Conservation (phyloP, 2,329 filamentous ascomycete genomes). For the Stagonosporopsis tanaceti region DNA sequence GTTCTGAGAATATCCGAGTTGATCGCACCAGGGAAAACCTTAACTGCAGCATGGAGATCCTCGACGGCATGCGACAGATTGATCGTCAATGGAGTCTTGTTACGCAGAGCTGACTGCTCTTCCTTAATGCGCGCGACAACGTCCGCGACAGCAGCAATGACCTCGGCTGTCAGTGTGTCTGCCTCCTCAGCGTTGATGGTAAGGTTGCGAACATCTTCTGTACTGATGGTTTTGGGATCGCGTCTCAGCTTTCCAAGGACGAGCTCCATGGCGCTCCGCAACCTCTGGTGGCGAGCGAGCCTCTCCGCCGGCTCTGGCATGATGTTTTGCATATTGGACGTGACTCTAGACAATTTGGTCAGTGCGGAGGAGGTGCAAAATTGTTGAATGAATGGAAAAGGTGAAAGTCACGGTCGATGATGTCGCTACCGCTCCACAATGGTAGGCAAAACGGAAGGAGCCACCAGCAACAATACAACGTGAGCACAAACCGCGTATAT, state of each 20-base stretch:
- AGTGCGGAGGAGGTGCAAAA: not conserved
- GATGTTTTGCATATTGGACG: not conserved
- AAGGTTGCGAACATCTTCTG: constrained; percentile 42
- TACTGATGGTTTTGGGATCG: constrained; percentile 38
- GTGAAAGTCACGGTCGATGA: not conserved
- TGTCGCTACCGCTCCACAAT: not conserved
- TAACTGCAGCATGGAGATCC: constrained; percentile 39
- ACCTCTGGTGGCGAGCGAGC: constrained; percentile 9
- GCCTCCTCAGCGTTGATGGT: constrained; percentile 34
- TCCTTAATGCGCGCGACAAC: constrained; percentile 22
- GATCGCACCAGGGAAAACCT: constrained; percentile 33
- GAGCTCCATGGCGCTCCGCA: constrained; percentile 17
- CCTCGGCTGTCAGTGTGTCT: constrained; percentile 33
- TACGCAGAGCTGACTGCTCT: constrained; percentile 23
- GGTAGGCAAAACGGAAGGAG: constrained; percentile 5
- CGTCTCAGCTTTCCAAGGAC: constrained; percentile 33
- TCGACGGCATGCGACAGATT: constrained; percentile 23
- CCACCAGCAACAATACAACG: not conserved
- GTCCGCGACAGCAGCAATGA: constrained; percentile 42
- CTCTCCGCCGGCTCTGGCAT: constrained; percentile 1
- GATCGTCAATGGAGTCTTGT: not conserved
- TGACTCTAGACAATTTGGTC: not conserved
- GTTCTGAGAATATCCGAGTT: constrained; percentile 36
- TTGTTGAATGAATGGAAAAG: not conserved
- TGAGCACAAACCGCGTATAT: no score